Evolutionary conservation across 306 rosid species (phyloP).

Genomic region (Astragalus membranaceus): DNA sequence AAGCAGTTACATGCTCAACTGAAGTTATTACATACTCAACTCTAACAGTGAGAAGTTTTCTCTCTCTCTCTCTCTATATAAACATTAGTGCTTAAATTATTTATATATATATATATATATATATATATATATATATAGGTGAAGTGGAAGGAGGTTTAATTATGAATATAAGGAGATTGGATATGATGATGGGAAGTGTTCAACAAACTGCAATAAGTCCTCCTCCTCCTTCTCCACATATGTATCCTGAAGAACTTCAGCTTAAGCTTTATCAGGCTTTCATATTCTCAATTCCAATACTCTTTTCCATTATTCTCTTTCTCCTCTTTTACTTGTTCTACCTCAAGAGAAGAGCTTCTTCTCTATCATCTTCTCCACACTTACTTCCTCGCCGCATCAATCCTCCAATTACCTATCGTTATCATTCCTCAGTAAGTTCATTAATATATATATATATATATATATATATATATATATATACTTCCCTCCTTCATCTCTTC

Average conservation of each 20-base stretch:
- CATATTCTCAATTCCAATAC: conserved; percentile 90
- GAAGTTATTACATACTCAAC: no score
- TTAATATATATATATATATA: no score
- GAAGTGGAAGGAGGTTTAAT: background rate
- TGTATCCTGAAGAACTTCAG: conserved; percentile 74
- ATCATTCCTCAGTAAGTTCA: conserved; percentile 34
- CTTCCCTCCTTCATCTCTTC: background rate
- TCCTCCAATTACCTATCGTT: conserved; percentile 22
- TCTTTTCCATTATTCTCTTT: conserved; percentile 74
- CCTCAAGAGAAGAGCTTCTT: conserved; percentile 75
- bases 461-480: no score
- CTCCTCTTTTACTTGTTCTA: conserved; percentile 76
- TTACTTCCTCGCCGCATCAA: conserved; percentile 39
- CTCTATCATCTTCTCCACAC: conserved; percentile 22
- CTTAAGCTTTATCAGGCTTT: conserved; percentile 89
- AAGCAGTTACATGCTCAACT: no score
- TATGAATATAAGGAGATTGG: background rate
- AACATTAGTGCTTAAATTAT: no score
- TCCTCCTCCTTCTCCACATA: conserved; percentile 55
- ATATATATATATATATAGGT: no score
- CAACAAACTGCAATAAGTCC: conserved; percentile 36
- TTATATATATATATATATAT: no score
- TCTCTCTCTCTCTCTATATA: no score
- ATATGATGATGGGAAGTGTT: conserved; percentile 28
- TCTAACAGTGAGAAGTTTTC: no score